Evolutionary conservation across 148 eudicot genomes (phyloP).

Genomic region (Camellia lanceoleosa): DNA sequence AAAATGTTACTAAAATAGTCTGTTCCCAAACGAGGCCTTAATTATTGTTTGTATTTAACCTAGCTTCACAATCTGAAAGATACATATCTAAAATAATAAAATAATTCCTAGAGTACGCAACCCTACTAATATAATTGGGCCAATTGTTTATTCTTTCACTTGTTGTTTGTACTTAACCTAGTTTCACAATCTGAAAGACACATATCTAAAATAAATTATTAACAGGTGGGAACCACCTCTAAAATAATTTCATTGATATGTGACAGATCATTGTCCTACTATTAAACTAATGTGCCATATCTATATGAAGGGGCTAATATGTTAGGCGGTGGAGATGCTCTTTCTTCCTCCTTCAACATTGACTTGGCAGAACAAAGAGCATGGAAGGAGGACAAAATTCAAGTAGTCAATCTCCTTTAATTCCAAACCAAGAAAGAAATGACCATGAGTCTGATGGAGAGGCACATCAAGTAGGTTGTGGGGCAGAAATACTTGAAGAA

Average conservation of each 20-base stretch:
- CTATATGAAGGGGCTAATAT: not conserved
- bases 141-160: too few relatives aligned
- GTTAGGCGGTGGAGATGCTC: not conserved
- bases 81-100: too few relatives aligned
- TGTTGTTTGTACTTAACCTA: not conserved
- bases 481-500: conserved; percentile 25
- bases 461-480: not conserved
- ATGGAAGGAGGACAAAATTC: not conserved
- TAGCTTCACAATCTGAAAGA: too few relatives aligned
- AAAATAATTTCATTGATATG: too few relatives aligned
- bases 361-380: not conserved
- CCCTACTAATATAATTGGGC: too few relatives aligned
- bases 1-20: too few relatives aligned
- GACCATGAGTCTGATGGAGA: not conserved
- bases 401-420: not conserved
- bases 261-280: not conserved
- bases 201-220: not conserved
- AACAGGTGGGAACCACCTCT: conserved; percentile 5
- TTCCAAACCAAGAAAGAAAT: not conserved
- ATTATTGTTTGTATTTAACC: too few relatives aligned
- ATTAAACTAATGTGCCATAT: not conserved
- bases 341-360: not conserved
- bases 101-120: too few relatives aligned
- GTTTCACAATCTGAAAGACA: not conserved
- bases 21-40: too few relatives aligned